These are phyloP conservation scores for Cadophora malorum DNA, from an alignment of 2,329 filamentous ascomycete species.

Conservation along the genomic window DNA sequence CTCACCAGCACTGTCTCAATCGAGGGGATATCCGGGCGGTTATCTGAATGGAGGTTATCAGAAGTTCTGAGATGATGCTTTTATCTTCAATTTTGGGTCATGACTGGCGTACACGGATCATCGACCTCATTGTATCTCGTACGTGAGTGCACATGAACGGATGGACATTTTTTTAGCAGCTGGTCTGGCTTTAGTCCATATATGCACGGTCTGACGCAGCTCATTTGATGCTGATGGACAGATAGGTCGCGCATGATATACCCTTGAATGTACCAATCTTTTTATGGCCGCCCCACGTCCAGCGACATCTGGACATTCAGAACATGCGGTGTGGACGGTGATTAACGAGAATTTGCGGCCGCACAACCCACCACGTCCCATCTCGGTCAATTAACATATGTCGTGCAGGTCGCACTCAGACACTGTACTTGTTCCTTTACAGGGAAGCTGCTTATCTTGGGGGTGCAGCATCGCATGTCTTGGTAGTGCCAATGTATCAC, in stretches of 20 bases:
- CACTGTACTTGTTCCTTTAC: too few species aligned
- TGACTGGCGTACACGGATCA: conserved; percentile 17
- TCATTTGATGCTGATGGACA: not conserved
- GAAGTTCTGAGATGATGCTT: conserved; percentile 19
- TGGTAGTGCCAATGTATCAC: too few species aligned
- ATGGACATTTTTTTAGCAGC: not conserved
- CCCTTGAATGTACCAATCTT: not conserved
- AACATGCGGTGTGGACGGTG: not conserved
- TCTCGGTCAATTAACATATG: too few species aligned
- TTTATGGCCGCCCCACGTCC: too few species aligned
- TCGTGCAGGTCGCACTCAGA: too few species aligned
- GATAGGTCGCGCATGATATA: not conserved
- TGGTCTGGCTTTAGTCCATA: conserved; percentile 4
- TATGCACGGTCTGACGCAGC: not conserved
- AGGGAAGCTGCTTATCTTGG: too few species aligned
- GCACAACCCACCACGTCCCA: not conserved
- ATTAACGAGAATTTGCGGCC: not conserved
- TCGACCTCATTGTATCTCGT: not conserved
- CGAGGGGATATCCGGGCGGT: conserved; percentile 24
- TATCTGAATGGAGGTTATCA: conserved; percentile 26
- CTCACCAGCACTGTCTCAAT: conserved; percentile 17
- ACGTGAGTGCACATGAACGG: not conserved
- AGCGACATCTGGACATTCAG: not conserved
- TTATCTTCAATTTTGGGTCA: conserved; percentile 3
- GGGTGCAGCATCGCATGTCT: too few species aligned